Base-by-base conservation (phyloP, 2,329 filamentous ascomycete genomes). In the Hymenoscyphus salicellus region DNA sequence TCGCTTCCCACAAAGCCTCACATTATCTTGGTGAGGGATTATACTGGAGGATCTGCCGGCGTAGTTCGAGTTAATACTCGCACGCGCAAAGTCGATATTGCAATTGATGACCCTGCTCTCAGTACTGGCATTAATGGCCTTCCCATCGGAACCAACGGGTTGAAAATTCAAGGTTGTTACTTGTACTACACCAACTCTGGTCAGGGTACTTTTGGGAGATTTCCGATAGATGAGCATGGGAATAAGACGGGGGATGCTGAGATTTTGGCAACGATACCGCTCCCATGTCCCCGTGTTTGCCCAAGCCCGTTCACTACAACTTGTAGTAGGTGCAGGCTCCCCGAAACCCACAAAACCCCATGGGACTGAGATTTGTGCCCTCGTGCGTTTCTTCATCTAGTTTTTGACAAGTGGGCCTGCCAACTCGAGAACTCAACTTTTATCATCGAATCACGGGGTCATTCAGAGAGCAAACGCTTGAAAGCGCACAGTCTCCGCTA, bases 71-170 rank as follows among this genome's bases (percentile, higher is more conserved):
- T 55, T n/a, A 28, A 55, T 23, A 55, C 46, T 10, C 46, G 46
- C 8, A 72, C 70, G 5, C 70, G 67, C 8, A 57, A 63, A 14
- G 70, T 72, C 60, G 58, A 41, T 16, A 46, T 55, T 7, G 62
- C 62, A 17, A 55, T 60, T 5, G 36, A 23, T 23, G 46, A 55
- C 46, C 26, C 55, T 10, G 30, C 23, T 28, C 23, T 57, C 10
- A 17, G 38, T 41, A 17, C 30, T 6, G 6, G 10, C 55, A 5
- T 33, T 17, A 28, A 46, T 23, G 62, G 58, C 49, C 58, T 57
- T n/a, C 59, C 62, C 6, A 64, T 64, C 16, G 61, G 61, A 6
- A 63, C 63, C 30, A 62, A 66, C 30, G 64, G 64, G 2, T 41
- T 63, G 23, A 61, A 61, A 33, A 63, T 56, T 28, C 11, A 32